phyloP scores from a whole-genome alignment of 2,329 filamentous ascomycete genomes.

The Phyllosticta citribraziliensis region DNA sequence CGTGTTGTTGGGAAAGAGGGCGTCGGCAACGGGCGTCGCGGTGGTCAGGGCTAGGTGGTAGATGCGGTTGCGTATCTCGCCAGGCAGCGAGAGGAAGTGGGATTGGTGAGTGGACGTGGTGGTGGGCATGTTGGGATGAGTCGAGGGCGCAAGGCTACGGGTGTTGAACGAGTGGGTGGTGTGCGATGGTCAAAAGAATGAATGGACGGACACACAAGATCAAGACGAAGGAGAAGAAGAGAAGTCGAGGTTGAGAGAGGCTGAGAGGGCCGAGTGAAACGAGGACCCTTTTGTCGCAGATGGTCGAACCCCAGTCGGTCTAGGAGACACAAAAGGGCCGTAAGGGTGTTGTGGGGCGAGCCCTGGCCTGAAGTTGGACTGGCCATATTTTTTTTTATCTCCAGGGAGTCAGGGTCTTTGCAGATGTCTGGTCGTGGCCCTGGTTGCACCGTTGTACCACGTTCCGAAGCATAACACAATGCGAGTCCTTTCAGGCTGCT shows the following conservation, averaged over 20 bases:
- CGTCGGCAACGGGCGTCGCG: slow-evolving; percentile 19
- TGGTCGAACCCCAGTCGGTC: background rate
- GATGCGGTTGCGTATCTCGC: slow-evolving; percentile 27
- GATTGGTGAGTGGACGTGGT: slow-evolving; percentile 16
- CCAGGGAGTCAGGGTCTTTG: background rate
- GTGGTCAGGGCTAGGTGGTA: slow-evolving; percentile 20
- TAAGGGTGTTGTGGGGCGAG: background rate
- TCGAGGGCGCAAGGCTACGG: background rate
- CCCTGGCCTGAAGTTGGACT: background rate
- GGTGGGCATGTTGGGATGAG: slow-evolving; percentile 1
- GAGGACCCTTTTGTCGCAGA: background rate
- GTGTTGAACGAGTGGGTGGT: background rate
- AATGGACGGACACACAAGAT: background rate
- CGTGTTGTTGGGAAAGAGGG: slow-evolving; percentile 13
- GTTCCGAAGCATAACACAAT: background rate
- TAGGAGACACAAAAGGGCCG: background rate
- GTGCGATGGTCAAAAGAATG: background rate
- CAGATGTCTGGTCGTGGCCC: background rate
- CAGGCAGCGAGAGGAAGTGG: slow-evolving; percentile 22
- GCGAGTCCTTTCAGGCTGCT: background rate
- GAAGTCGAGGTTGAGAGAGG: background rate
- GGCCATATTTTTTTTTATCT: background rate
- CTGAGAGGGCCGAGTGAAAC: background rate
- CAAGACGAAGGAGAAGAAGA: background rate
- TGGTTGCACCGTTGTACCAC: background rate